A percentile compares a stretch with the other conserved stretches of the same genome.
Conservation (phyloP, 192 early-diverging fungal species). For the Ambispora gerdemannii region DNA sequence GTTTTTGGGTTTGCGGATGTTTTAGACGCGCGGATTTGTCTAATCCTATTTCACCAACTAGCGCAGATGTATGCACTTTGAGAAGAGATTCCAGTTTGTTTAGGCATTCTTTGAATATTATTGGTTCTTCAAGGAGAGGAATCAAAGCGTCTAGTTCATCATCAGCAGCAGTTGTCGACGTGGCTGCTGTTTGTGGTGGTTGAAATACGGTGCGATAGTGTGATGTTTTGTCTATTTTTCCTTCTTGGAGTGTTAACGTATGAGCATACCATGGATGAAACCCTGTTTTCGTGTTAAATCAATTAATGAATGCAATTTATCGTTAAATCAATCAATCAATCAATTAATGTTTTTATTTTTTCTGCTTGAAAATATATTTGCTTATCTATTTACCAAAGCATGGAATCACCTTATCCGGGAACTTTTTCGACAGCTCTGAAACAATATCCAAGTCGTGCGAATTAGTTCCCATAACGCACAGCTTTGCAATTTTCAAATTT, state of each 20-base stretch:
- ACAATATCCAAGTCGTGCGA: conserved; percentile 44
- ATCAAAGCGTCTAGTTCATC: conserved; percentile 30
- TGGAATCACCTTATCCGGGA: conserved; percentile 38
- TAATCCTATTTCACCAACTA: conserved; percentile 67
- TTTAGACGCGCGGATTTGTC: conserved; percentile 50
- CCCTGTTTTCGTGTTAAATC: background rate
- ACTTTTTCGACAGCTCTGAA: conserved; percentile 31
- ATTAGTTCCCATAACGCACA: conserved; percentile 42
- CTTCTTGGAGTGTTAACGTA: conserved; percentile 11
- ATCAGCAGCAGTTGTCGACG: too few relatives aligned
- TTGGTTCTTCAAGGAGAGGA: conserved; percentile 30
- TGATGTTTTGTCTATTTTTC: background rate
- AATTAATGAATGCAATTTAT: conserved; percentile 24
- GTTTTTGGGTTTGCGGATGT: conserved; percentile 41
- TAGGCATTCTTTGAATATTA: conserved; percentile 32
- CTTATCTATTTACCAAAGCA: conserved; percentile 42
- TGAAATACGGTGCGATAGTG: background rate
- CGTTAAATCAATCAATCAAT: conserved; percentile 7
- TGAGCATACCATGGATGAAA: conserved; percentile 30
- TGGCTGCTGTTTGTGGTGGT: too few relatives aligned
- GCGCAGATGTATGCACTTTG: conserved; percentile 36
- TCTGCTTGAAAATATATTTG: conserved; percentile 37
- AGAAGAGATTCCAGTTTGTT: conserved; percentile 40
- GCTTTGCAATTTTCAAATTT: conserved; percentile 23
- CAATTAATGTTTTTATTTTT: too few relatives aligned